Percentiles rank a stretch among this genome's conserved stretches.
Conservation (phyloP, 768 basidiomycete genomes). For the Leucocoprinus sp. region DNA sequence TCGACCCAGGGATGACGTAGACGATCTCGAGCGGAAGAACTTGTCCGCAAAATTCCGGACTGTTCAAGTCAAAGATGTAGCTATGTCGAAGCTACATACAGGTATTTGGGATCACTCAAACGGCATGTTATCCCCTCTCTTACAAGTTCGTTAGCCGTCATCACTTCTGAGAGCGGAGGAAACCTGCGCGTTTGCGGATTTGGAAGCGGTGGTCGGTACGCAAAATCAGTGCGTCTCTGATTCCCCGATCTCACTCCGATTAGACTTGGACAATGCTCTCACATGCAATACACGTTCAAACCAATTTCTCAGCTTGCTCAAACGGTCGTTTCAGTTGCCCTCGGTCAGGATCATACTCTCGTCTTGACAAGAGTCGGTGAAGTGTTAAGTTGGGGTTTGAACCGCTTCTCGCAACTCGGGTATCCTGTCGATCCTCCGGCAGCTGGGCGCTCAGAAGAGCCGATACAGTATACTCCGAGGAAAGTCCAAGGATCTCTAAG, state of each 20-base stretch:
- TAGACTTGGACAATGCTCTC: constrained; percentile 67
- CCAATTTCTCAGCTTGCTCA: constrained; percentile 51
- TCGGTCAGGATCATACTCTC: constrained; percentile 94
- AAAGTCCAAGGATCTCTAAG: constrained; percentile 68
- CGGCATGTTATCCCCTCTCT: background rate
- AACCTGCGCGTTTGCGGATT: constrained; percentile 88
- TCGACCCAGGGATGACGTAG: constrained; percentile 25
- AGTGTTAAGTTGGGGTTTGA: constrained; percentile 85
- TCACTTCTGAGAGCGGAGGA: constrained; percentile 65
- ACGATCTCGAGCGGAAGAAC: constrained; percentile 16
- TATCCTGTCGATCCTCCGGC: constrained; percentile 60
- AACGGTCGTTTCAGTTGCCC: constrained; percentile 57
- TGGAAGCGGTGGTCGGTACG: constrained; percentile 76
- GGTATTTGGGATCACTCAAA: constrained; percentile 30
- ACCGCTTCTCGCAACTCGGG: constrained; percentile 84
- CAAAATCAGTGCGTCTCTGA: background rate
- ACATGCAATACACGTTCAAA: constrained; percentile 70
- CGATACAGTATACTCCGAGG: constrained; percentile 67
- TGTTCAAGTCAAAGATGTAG: constrained; percentile 53
- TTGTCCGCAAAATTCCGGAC: constrained; percentile 50
- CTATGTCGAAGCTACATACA: constrained; percentile 90
- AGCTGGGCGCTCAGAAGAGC: constrained; percentile 50
- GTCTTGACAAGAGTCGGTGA: constrained; percentile 76
- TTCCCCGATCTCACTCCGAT: background rate
- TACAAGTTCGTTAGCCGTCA: constrained; percentile 31